These are phyloP conservation scores for Mallotus japonicus DNA, from an alignment of 441 rosid genomes.

Conservation along the genomic window DNA sequence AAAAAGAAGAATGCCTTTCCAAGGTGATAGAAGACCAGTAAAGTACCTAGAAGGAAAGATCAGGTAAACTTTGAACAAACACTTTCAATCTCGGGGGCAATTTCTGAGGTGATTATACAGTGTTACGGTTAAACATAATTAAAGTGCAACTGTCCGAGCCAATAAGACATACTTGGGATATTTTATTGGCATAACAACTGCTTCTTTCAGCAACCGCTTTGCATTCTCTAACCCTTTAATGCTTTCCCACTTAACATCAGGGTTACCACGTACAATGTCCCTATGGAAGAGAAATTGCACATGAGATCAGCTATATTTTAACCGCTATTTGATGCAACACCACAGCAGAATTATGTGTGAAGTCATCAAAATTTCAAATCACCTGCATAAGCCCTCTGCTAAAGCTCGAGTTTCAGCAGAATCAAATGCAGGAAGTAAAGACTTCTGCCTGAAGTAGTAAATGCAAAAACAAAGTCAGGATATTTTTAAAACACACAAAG, in stretches of 20 bases:
- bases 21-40: constrained; percentile 88
- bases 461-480: constrained; percentile 18
- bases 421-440: constrained; percentile 84
- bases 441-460: constrained; percentile 52
- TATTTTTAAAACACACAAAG: constrained; percentile 10
- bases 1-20: constrained; percentile 98
- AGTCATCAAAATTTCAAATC: constrained; percentile 20
- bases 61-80: not conserved
- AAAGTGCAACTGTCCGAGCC: not conserved
- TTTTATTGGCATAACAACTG: constrained; percentile 97
- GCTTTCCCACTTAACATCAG: constrained; percentile 92
- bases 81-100: constrained; percentile 4
- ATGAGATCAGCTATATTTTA: not conserved
- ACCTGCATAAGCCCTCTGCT: constrained; percentile 89
- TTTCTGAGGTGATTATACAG: constrained; percentile 3
- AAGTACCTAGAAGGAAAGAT: constrained; percentile 58
- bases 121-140: not conserved
- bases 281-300: constrained; percentile 32
- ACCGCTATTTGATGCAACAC: not conserved
- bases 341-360: not conserved
- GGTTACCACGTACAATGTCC: constrained; percentile 91
- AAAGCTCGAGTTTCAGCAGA: constrained; percentile 74
- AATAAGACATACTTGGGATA: constrained; percentile 72
- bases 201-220: constrained; percentile 86
- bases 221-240: constrained; percentile 88